A percentile compares a stretch with the other conserved stretches of the same genome.
These are phyloP conservation scores for Lodderomyces margitis DNA, from an alignment of 1,139 yeast genomes.

Conservation along the genomic window DNA sequence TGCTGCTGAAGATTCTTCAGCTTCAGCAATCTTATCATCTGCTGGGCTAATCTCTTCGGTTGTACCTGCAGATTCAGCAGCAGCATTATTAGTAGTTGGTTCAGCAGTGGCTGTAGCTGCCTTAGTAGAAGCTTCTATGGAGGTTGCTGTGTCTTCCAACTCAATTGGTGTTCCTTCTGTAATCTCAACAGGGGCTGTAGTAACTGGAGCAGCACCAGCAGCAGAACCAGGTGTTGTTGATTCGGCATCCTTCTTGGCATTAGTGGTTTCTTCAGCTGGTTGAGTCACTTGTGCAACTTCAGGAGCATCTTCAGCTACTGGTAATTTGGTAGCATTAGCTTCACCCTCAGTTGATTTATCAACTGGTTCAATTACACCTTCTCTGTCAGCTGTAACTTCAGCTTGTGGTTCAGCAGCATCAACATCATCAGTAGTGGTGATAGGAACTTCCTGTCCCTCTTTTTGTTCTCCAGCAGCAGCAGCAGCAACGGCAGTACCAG, in stretches of 20 bases:
- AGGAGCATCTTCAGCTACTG: slow-evolving; percentile 13
- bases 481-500: slow-evolving; percentile 13
- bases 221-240: slow-evolving; percentile 15
- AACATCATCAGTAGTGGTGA: slow-evolving; percentile 14
- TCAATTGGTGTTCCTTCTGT: slow-evolving; percentile 14
- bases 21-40: slow-evolving; percentile 27
- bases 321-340: slow-evolving; percentile 13
- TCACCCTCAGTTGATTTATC: slow-evolving; percentile 13
- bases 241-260: slow-evolving; percentile 9
- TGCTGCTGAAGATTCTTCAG: slow-evolving; percentile 28
- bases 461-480: slow-evolving; percentile 17
- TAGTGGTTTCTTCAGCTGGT: slow-evolving; percentile 11
- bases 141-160: slow-evolving; percentile 13
- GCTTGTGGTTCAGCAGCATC: slow-evolving; percentile 15
- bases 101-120: slow-evolving; percentile 13
- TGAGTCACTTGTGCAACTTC: slow-evolving; percentile 10
- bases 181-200: slow-evolving; percentile 9
- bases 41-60: slow-evolving; percentile 14
- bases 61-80: slow-evolving; percentile 8
- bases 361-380: slow-evolving; percentile 10
- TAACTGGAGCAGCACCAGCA: slow-evolving; percentile 11
- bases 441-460: slow-evolving; percentile 10
- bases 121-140: slow-evolving; percentile 13
- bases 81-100: no score
- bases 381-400: slow-evolving; percentile 13